These are phyloP conservation scores for Aspergillus candidus DNA, from an alignment of 2,329 filamentous ascomycete genomes.

Conservation along the genomic window DNA sequence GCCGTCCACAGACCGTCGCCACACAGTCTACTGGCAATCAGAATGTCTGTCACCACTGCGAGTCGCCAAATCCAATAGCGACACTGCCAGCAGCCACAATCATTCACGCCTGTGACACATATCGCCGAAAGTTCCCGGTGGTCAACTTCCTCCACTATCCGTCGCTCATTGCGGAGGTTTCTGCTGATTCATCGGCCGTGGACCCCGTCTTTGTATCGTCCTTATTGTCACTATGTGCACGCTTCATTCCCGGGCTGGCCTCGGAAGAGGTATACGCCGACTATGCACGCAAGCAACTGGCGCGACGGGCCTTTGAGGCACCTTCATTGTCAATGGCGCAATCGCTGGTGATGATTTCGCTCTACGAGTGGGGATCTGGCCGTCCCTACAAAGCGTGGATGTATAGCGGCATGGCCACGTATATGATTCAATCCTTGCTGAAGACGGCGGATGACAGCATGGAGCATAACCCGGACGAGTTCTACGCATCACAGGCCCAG, in stretches of 20 bases:
- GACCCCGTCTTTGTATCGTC: slow-evolving; percentile 31
- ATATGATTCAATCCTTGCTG: slow-evolving; percentile 34
- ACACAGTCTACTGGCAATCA: neutral
- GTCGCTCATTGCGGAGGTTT: slow-evolving; percentile 30
- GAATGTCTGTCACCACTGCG: slow-evolving; percentile 2
- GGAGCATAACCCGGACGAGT: slow-evolving; percentile 31
- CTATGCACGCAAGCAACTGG: slow-evolving; percentile 28
- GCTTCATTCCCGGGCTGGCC: slow-evolving; percentile 25
- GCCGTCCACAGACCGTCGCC: neutral
- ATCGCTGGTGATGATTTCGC: slow-evolving; percentile 31
- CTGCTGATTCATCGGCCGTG: slow-evolving; percentile 22
- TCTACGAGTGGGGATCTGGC: slow-evolving; percentile 34
- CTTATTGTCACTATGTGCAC: slow-evolving; percentile 29
- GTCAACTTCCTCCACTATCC: slow-evolving; percentile 35
- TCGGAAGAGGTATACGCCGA: slow-evolving; percentile 26
- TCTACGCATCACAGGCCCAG: slow-evolving; percentile 27
- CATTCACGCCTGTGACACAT: slow-evolving; percentile 31
- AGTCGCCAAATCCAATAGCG: slow-evolving; percentile 15
- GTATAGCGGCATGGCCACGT: slow-evolving; percentile 36
- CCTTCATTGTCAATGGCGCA: slow-evolving; percentile 32
- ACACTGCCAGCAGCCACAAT: slow-evolving; percentile 22
- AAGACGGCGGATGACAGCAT: slow-evolving; percentile 34
- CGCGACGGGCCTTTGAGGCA: slow-evolving; percentile 26
- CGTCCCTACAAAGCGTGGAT: slow-evolving; percentile 35
- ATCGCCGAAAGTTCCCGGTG: slow-evolving; percentile 33